Base-by-base conservation (phyloP, 352 stramenopile genomes). In the Phytophthora pinifolia region DNA sequence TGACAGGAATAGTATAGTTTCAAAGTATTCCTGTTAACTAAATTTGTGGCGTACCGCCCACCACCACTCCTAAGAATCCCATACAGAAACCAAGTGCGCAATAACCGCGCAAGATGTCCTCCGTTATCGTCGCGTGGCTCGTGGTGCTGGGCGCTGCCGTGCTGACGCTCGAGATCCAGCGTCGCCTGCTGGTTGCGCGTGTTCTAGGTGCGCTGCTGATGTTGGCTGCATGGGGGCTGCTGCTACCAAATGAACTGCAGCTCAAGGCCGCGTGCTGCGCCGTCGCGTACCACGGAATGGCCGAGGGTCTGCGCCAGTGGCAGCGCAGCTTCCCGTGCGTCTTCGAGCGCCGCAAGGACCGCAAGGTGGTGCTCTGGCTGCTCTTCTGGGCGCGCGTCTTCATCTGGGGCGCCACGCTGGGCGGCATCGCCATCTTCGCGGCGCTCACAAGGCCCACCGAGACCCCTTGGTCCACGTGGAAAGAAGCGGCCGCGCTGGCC, bases 161-260 rank as follows among this genome's bases (percentile, higher is more conserved):
- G 20, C 57, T 88, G 20, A 83, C 76, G 47, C 76, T 89, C 20
- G 79, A 89, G 68, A 82, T 89, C 53, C 67, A 86, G 45, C 75
- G 74, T 31, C 67, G 52, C 0, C 62, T 80, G 42, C 51, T 82
- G 34, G 41, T 80, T 1, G 75, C 76, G 27, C 74, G 79, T 25
- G 39, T 68, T 13, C 47, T 83, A 1, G 61, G 76, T 2, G 69
- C 69, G 7, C 25, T 58, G 7, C 53, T 72, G 13, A 70, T 89
- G 64, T 27, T 70, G 4, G 29, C 69, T 8, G 39, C 74, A 15
- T 89, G 76, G 76, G 37, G 32, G 8, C 15, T 42, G 5, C 44
- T 82, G 13, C 46, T 85, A 45, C 22, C 60, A 12, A 38, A 59
- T 9, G 48, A 74, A 9, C 34, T 72, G 25, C 76, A 86, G 52